Conservation (phyloP, 352 stramenopile genomes). For the Phytophthora kernoviae region DNA sequence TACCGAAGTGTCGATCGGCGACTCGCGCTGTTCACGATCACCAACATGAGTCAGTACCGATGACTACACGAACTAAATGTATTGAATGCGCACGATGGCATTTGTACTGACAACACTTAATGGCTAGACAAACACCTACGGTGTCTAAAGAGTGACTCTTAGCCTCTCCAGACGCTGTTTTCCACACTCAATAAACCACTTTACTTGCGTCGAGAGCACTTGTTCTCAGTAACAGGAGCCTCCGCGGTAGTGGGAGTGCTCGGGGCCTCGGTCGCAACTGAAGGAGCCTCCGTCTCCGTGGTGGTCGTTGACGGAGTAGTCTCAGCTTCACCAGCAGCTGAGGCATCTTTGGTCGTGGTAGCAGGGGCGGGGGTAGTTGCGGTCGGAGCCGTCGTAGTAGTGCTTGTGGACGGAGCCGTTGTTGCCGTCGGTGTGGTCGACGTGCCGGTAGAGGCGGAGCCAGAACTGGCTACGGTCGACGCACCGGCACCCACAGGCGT, state of each 20-base stretch:
- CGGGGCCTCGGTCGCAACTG: neutral
- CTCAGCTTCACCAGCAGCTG: conserved; percentile 15
- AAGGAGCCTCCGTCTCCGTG: conserved; percentile 10
- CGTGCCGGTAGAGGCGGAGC: conserved; percentile 13
- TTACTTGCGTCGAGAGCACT: conserved; percentile 32
- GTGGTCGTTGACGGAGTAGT: conserved; percentile 4
- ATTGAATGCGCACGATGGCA: no score
- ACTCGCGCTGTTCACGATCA: no score
- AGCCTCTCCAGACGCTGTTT: neutral
- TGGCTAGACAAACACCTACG: conserved; percentile 16
- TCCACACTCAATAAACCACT: neutral
- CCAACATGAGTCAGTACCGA: no score
- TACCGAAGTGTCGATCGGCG: no score
- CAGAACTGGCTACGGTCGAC: conserved; percentile 8
- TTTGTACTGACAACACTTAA: conserved; percentile 7
- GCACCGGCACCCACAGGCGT: conserved; percentile 14
- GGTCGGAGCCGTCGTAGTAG: conserved; percentile 9
- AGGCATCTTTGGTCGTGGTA: conserved; percentile 4
- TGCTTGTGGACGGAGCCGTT: conserved; percentile 8
- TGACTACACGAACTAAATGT: no score
- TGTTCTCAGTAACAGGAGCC: conserved; percentile 14
- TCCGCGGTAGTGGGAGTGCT: conserved; percentile 18
- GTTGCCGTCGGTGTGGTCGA: conserved; percentile 15
- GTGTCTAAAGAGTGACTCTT: neutral
- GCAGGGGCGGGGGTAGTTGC: conserved; percentile 2